Evolutionary conservation across 2,329 filamentous ascomycete genomes (phyloP).

Genomic region (Microcera coccophila): DNA sequence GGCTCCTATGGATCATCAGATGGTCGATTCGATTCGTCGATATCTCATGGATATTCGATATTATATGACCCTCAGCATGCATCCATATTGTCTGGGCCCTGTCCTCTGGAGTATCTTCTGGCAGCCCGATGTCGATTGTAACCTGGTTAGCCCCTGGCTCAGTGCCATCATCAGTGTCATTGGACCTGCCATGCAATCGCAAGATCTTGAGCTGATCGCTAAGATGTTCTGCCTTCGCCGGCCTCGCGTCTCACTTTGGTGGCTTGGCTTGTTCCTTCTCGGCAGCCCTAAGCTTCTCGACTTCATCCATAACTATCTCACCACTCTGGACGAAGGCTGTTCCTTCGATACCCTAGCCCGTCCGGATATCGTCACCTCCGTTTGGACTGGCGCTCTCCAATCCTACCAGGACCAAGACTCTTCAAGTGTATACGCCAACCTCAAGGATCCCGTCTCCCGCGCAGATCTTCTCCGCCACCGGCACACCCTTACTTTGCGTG

Average conservation of each 20-base stretch:
- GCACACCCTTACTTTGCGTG: conserved; percentile 24
- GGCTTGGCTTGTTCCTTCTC: conserved; percentile 27
- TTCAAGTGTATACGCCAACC: conserved; percentile 11
- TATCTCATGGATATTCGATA: conserved; percentile 23
- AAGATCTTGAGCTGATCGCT: conserved; percentile 22
- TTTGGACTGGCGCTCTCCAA: conserved; percentile 23
- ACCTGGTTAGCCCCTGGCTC: conserved; percentile 30
- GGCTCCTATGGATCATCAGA: conserved; percentile 6
- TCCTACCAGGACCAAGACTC: conserved; percentile 21
- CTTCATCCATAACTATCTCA: conserved; percentile 22
- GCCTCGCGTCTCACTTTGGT: conserved; percentile 27
- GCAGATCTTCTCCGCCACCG: conserved; percentile 23
- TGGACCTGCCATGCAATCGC: conserved; percentile 15
- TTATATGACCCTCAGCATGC: conserved; percentile 32
- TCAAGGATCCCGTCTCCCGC: conserved; percentile 15
- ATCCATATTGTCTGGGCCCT: conserved; percentile 22
- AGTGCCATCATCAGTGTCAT: conserved; percentile 21
- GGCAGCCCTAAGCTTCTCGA: conserved; percentile 19
- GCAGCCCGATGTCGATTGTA: conserved; percentile 29
- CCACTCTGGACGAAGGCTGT: conserved; percentile 25
- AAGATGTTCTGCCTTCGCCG: conserved; percentile 25
- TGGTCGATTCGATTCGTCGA: conserved; percentile 13
- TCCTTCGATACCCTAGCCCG: conserved; percentile 21
- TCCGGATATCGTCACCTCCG: conserved; percentile 26
- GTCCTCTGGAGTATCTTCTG: conserved; percentile 32